Evolutionary conservation across 2,329 filamentous ascomycete species (phyloP).

Genomic region (Alternaria solani): DNA sequence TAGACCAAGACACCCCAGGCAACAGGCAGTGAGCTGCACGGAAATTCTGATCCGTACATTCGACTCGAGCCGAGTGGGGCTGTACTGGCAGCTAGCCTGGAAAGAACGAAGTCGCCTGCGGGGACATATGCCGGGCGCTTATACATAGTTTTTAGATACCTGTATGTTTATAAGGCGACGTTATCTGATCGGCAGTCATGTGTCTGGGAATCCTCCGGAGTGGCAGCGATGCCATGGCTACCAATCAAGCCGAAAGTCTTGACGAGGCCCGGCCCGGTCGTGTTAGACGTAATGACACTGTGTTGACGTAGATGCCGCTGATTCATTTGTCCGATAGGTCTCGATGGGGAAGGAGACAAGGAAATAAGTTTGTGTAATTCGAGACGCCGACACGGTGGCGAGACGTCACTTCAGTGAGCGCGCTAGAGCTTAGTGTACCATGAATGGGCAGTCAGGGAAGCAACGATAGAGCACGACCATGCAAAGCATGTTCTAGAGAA

Average conservation of each 20-base stretch:
- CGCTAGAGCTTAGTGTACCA: slow-evolving; percentile 12
- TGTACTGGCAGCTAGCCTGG: slow-evolving; percentile 3
- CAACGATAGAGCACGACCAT: background rate
- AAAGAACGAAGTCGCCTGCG: slow-evolving; percentile 6
- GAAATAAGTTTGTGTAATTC: background rate
- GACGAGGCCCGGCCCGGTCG: background rate
- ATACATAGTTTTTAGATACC: background rate
- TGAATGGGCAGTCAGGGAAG: background rate
- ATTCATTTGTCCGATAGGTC: background rate
- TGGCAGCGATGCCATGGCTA: background rate
- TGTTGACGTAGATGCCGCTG: background rate
- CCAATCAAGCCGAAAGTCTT: background rate
- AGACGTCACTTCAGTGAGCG: background rate
- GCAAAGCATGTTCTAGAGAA: background rate
- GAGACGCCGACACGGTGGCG: background rate
- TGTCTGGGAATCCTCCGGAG: background rate
- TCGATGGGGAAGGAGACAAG: background rate
- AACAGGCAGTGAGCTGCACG: background rate
- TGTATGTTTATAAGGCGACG: background rate
- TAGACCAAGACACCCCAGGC: background rate
- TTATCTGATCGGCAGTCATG: background rate
- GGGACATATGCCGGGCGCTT: slow-evolving; percentile 12
- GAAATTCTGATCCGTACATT: background rate
- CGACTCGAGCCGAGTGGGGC: slow-evolving; percentile 9
- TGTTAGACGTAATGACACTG: background rate